Base-by-base conservation (phyloP, 2,329 filamentous ascomycete species). In the Cladophialophora psammophila region DNA sequence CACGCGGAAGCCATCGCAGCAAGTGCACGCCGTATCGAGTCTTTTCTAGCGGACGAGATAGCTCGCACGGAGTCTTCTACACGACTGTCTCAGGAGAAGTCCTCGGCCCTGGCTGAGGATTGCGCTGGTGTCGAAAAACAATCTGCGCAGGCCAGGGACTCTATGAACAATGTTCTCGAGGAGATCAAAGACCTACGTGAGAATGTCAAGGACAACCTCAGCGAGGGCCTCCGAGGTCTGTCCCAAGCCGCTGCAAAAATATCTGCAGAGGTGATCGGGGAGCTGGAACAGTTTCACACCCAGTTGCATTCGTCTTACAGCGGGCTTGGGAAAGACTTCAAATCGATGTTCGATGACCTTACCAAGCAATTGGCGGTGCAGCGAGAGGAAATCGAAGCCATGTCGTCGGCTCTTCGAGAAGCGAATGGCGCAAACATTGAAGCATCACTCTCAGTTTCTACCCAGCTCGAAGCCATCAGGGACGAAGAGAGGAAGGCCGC, bases 131-230 rank as follows among this genome's bases (percentile, higher is more conserved):
- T 96, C 15, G 85, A 91, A 62, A 69, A 65, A 18, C 78, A 80
- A 65, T 80, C 76, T 1, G 74, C 73, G 5, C 72, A 74, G 69
- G 90, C 93, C 2, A 92, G 91, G 74, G 88, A 94, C 56, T 91
- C 94, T 64, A 93, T 97, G 91, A 94, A 97, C 73, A 83, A 87
- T n/a, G 90, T 97, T 1, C 84, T 99, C 9, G 92, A 95, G 74
- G 94, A 96, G 76, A 97, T 98, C 77, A 94, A 94, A 76, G 88
- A 87, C n/a, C 84, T 98, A 31, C 88, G 94, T 26, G 91, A 97
- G 76, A 90, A 92, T 61, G 92, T 98, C 60, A 97, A 97, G 82
- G 84, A 87, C 57, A 90, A 91, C 69, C 92, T 98, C 56, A 92
- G 92, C 2, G 89, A 93, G 75, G 94, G 94, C 8, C 83, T 98